These are phyloP conservation scores for Geotrichum klebahnii DNA, from an alignment of 1,139 yeast species.

Conservation along the genomic window DNA sequence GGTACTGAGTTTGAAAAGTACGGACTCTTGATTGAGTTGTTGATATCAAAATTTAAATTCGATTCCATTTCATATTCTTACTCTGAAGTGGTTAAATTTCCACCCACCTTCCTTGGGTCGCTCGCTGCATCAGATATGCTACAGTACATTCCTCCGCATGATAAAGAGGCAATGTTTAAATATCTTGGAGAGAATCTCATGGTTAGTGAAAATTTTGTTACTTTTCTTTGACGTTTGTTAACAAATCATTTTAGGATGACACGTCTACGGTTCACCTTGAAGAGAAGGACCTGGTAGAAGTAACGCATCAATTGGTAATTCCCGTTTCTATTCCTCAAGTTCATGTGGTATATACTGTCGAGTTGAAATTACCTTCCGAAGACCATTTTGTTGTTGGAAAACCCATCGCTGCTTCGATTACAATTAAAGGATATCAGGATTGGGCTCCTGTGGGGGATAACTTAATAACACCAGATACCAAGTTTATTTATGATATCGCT, in stretches of 20 bases:
- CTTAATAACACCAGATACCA: background rate
- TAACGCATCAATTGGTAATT: slow-evolving; percentile 27
- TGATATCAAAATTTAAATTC: slow-evolving; percentile 7
- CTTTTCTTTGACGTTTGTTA: background rate
- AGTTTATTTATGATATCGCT: slow-evolving; percentile 38
- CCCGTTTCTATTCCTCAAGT: slow-evolving; percentile 34
- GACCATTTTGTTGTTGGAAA: slow-evolving; percentile 58
- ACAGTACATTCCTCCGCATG: slow-evolving; percentile 3
- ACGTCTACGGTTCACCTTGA: slow-evolving; percentile 7
- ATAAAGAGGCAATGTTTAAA: slow-evolving; percentile 3
- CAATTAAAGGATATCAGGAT: slow-evolving; percentile 45
- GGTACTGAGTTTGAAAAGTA: slow-evolving; percentile 36
- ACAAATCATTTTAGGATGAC: slow-evolving; percentile 2
- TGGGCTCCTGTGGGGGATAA: slow-evolving; percentile 40
- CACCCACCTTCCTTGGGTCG: background rate
- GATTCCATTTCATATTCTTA: slow-evolving; percentile 27
- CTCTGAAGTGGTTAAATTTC: slow-evolving; percentile 11
- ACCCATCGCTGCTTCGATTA: slow-evolving; percentile 49
- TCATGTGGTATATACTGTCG: slow-evolving; percentile 32
- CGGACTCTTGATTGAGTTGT: slow-evolving; percentile 12
- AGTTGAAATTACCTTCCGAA: slow-evolving; percentile 27
- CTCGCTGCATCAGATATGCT: slow-evolving; percentile 10
- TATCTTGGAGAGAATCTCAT: background rate
- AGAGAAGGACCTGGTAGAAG: slow-evolving; percentile 13
- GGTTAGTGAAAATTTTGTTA: slow-evolving; percentile 6